These are phyloP conservation scores for Phyllostachys edulis DNA, from an alignment of 176 grass and related monocot genomes.

Conservation along the genomic window DNA sequence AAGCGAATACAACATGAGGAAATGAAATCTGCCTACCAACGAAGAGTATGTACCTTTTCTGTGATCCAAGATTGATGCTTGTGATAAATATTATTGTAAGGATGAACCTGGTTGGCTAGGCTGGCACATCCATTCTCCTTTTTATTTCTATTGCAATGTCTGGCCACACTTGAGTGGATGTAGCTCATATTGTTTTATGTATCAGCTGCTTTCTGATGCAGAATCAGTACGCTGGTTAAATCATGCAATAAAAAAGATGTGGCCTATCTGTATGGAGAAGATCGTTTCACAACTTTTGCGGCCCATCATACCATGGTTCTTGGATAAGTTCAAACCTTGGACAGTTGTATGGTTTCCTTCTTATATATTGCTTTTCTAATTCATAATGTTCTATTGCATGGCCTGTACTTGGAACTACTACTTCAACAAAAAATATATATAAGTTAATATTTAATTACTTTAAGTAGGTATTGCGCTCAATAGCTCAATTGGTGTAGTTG, in stretches of 20 bases:
- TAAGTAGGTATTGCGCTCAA: not conserved
- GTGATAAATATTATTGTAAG: not conserved
- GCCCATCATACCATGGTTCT: conserved; percentile 94
- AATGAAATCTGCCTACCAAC: conserved; percentile 76
- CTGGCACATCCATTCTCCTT: not conserved
- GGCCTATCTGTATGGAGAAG: conserved; percentile 95
- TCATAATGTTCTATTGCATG: conserved; percentile 13
- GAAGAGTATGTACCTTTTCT: conserved; percentile 58
- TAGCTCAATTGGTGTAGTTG: conserved; percentile 34
- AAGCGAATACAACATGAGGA: conserved; percentile 73
- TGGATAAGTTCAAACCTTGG: conserved; percentile 97
- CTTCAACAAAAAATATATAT: not conserved
- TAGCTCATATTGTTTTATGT: conserved; percentile 42
- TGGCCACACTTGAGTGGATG: not conserved
- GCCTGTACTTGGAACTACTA: not conserved
- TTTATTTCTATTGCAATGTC: conserved; percentile 11
- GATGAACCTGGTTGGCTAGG: conserved; percentile 11
- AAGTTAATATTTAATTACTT: conserved; percentile 11
- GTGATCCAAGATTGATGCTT: conserved; percentile 23
- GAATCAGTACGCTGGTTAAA: conserved; percentile 96
- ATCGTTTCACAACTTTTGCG: conserved; percentile 76
- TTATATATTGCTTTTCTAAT: conserved; percentile 2
- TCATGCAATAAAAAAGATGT: conserved; percentile 85
- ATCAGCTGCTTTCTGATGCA: conserved; percentile 86
- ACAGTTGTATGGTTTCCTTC: conserved; percentile 66